These are phyloP conservation scores for Coniferiporia sulphurascens DNA, from an alignment of 1,284 basidiomycete genomes.

Conservation along the genomic window DNA sequence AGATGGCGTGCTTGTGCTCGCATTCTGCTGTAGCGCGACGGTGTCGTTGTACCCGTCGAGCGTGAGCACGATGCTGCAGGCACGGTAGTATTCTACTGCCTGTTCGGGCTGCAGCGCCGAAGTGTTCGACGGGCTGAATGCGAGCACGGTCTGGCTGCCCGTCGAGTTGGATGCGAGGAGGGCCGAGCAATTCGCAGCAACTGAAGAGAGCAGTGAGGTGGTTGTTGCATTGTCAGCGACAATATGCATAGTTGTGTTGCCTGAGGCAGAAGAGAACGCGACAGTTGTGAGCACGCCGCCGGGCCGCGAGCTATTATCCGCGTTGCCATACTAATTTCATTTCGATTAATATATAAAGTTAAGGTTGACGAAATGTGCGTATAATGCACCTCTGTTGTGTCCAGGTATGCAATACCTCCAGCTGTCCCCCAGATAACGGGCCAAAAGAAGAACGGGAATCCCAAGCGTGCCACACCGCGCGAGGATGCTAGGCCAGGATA, in stretches of 20 bases:
- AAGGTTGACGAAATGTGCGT: conserved; percentile 1
- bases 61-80: conserved; percentile 32
- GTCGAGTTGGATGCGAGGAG: conserved; percentile 9
- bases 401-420: conserved; percentile 33
- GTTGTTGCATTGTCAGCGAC: conserved; percentile 21
- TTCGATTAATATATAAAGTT: neutral
- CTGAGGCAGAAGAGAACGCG: conserved; percentile 42
- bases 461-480: conserved; percentile 40
- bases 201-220: conserved; percentile 11
- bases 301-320: conserved; percentile 49
- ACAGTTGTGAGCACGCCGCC: conserved; percentile 52
- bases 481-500: conserved; percentile 40
- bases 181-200: conserved; percentile 19
- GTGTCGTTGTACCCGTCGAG: conserved; percentile 46
- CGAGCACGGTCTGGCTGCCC: neutral
- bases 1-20: conserved; percentile 26
- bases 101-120: conserved; percentile 27
- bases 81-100: conserved; percentile 38
- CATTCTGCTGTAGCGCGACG: conserved; percentile 23
- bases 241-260: conserved; percentile 24
- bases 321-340: conserved; percentile 44
- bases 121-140: conserved; percentile 2
- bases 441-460: conserved; percentile 58
- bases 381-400: conserved; percentile 34
- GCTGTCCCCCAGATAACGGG: conserved; percentile 48